These are phyloP conservation scores for Trichoderma erinaceum DNA, from an alignment of 495 filamentous ascomycete genomes.

Conservation along the genomic window DNA sequence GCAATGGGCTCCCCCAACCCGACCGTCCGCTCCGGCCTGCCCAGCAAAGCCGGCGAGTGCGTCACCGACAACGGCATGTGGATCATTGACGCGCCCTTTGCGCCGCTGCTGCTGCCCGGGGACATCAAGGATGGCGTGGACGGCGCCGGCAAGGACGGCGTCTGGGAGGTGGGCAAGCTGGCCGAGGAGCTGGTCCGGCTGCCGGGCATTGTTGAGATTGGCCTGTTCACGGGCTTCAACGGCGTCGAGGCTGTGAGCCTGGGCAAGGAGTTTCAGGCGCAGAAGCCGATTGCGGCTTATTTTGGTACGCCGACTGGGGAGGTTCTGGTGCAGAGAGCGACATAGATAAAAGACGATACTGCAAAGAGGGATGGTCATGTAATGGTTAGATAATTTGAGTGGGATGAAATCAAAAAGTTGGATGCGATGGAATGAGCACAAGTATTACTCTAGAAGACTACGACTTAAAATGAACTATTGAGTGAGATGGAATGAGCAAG, in stretches of 20 bases:
- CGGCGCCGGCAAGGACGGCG: constrained; percentile 48
- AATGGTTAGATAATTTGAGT: no score
- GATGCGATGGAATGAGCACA: no score
- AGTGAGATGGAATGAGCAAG: no score
- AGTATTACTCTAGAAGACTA: no score
- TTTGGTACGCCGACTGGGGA: constrained; percentile 75
- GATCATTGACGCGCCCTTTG: constrained; percentile 88
- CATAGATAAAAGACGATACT: background rate
- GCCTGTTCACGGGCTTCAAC: constrained; percentile 76
- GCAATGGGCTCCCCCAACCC: constrained; percentile 66
- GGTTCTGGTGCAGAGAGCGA: constrained; percentile 24
- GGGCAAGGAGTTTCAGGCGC: constrained; percentile 59
- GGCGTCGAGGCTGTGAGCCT: constrained; percentile 57
- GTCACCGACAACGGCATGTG: constrained; percentile 93
- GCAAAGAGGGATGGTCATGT: background rate
- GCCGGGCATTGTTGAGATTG: constrained; percentile 84
- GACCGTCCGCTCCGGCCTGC: constrained; percentile 57
- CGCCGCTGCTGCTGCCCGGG: constrained; percentile 54
- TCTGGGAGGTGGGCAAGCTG: constrained; percentile 74
- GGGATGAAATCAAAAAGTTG: no score
- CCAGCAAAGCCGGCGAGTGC: constrained; percentile 69
- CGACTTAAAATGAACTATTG: no score
- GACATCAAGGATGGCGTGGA: constrained; percentile 42
- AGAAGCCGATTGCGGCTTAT: constrained; percentile 89
- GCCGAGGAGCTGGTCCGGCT: constrained; percentile 69